Evolutionary conservation across 2,329 filamentous ascomycete genomes (phyloP), one percentile per base, ranked within the genome.

Genomic region (Nemania serpens): DNA sequence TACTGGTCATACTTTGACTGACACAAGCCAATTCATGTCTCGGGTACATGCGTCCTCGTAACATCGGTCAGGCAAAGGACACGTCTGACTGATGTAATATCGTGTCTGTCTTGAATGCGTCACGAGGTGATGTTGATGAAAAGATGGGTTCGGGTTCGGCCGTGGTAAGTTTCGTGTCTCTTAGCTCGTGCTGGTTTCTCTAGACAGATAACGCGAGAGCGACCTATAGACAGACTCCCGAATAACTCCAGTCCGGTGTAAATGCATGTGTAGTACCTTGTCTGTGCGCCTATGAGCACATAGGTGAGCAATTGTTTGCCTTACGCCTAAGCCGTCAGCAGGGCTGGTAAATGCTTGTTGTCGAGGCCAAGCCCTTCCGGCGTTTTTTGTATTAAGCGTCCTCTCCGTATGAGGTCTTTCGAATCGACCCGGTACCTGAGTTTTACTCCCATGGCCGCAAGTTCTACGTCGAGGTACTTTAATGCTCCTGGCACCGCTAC

Each of bases 381-480:
- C 12, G 67, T 68, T 42, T 68, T 72, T 37, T 72, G 80, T 67
- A 75, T 74, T 73, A 84, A 72, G 2, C 77, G 77, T 2, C 83
- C 81, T 73, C 82, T 84, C 51, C 83, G 79, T 57, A 83, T 80
- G 68, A 81, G 83, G 68, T 98, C 90, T 75, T 89, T 89, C 74
- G 77, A 79, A 67, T 82, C 81, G 43, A 87, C 76, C 58, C 79
- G 79, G 70, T 97, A 98, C 82, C 92, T 97, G 78, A 99, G 86
- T 78, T 93, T 90, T 55, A 99, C 89, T 55, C 95, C 95, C 95
- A 99, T 99, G 58, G 93, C 93, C 37, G 93, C 91, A 70, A 99
- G 80, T 78, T 99, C 95, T 18, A 97, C 93, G 77, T 99, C 95
- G 67, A 99, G 78, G 79, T 90, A 98, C 78, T 91, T 92, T 75